Percentiles rank a stretch among this genome's conserved stretches.
These are phyloP conservation scores for Ceratocystis huliohia DNA, from an alignment of 2,329 filamentous ascomycete genomes.

Conservation along the genomic window DNA sequence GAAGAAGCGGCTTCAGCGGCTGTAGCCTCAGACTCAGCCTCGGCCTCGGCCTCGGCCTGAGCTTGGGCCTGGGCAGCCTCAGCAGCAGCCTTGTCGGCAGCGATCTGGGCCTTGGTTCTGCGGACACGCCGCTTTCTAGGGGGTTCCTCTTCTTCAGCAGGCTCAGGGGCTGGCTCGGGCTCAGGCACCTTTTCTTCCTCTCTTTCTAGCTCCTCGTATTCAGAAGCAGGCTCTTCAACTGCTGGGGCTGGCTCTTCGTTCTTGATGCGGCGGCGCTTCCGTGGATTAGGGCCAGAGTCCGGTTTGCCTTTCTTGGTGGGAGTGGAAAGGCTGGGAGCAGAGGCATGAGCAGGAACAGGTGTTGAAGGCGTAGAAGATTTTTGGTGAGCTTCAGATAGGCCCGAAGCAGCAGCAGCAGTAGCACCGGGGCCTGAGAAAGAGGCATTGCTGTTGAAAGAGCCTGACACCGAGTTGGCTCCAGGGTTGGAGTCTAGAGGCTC, in stretches of 20 bases:
- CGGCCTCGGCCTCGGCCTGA: background rate
- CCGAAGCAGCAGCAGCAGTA: background rate
- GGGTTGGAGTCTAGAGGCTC: conserved; percentile 27
- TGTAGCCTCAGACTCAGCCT: background rate
- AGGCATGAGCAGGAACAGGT: background rate
- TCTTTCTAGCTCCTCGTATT: background rate
- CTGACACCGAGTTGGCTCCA: conserved; percentile 24
- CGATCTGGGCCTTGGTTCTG: conserved; percentile 16
- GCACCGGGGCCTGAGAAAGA: conserved; percentile 6
- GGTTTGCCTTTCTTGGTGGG: background rate
- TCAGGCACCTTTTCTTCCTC: conserved; percentile 22
- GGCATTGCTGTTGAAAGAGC: conserved; percentile 29
- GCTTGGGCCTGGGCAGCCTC: conserved; percentile 9
- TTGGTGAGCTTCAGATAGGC: background rate
- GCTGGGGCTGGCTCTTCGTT: conserved; percentile 1
- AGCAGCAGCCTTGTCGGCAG: conserved; percentile 16
- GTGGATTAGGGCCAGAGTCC: conserved; percentile 9
- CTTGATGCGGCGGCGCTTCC: conserved; percentile 19
- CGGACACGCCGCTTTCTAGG: conserved; percentile 27
- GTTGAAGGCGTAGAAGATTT: conserved; percentile 6
- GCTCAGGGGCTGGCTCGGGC: conserved; percentile 24
- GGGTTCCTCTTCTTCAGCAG: conserved; percentile 27
- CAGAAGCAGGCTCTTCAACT: background rate
- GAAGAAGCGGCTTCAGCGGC: background rate
- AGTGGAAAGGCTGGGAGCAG: background rate